These are phyloP conservation scores for Plantago major DNA, from an alignment of 257 asterid genomes.

Conservation along the genomic window DNA sequence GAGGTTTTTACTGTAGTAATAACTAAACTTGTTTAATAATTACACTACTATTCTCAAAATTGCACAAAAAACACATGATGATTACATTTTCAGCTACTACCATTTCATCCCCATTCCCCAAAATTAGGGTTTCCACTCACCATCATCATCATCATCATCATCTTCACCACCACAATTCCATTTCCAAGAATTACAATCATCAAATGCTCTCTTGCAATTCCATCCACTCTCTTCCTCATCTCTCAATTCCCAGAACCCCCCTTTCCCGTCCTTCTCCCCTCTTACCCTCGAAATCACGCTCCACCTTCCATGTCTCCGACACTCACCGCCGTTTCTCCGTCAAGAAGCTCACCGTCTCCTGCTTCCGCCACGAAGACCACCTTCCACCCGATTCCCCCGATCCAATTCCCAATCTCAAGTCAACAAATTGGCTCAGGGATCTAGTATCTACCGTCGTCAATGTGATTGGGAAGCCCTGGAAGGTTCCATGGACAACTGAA, in stretches of 20 bases:
- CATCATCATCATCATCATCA: too few species aligned
- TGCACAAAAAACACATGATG: constrained; percentile 35
- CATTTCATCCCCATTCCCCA: constrained; percentile 21
- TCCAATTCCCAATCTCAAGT: constrained; percentile 30
- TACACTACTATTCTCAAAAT: constrained; percentile 5
- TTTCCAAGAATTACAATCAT: constrained; percentile 12
- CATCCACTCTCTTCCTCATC: constrained; percentile 25
- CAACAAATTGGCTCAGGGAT: constrained; percentile 36
- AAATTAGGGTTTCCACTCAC: constrained; percentile 24
- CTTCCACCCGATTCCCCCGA: constrained; percentile 40
- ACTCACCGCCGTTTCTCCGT: constrained; percentile 23
- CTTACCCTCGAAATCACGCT: constrained; percentile 22
- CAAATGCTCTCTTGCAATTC: constrained; percentile 41
- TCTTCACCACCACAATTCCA: too few species aligned
- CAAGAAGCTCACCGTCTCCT: constrained; percentile 61
- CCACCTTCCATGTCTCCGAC: constrained; percentile 18
- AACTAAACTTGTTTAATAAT: too few species aligned
- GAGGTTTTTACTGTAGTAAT: too few species aligned
- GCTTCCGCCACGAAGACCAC: constrained; percentile 74
- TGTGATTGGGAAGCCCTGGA: constrained; percentile 74
- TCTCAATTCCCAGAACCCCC: constrained; percentile 25
- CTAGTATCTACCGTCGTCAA: constrained; percentile 22
- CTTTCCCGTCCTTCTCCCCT: constrained; percentile 16
- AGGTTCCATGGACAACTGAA: constrained; percentile 93
- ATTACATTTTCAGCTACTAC: background rate